Evolutionary conservation across 2,329 filamentous ascomycete genomes (phyloP).

Genomic region (Sarocladiaceae sp.): DNA sequence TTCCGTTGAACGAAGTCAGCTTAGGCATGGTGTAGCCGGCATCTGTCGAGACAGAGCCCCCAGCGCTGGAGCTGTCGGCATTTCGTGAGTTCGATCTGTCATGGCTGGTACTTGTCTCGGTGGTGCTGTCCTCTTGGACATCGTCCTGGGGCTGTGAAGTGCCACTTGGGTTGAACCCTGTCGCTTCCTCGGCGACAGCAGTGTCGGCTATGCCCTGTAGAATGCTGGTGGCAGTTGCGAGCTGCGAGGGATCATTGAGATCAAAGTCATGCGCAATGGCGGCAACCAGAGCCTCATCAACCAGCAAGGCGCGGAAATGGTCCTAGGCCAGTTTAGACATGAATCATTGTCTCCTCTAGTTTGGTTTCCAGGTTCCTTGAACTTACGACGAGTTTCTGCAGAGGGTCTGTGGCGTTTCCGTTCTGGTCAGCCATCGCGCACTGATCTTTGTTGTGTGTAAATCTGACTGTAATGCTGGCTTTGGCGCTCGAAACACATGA

Average conservation of each 20-base stretch:
- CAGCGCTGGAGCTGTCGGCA: conserved; percentile 2
- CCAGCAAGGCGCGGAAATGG: conserved; percentile 65
- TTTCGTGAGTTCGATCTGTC: neutral
- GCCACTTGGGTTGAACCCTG: conserved; percentile 73
- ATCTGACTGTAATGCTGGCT: too few relatives aligned
- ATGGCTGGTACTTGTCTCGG: conserved; percentile 17
- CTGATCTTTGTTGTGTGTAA: neutral
- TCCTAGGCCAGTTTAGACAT: conserved; percentile 36
- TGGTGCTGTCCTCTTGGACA: conserved; percentile 9
- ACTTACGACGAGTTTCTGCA: conserved; percentile 1
- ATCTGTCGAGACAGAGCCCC: conserved; percentile 11
- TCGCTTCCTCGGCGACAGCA: conserved; percentile 62
- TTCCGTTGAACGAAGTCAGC: conserved; percentile 28
- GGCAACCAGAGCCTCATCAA: conserved; percentile 72
- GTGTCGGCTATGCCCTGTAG: conserved; percentile 60
- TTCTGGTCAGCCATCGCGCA: conserved; percentile 3
- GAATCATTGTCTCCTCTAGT: neutral
- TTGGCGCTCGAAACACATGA: too few relatives aligned
- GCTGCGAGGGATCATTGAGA: conserved; percentile 44
- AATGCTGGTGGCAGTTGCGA: conserved; percentile 47
- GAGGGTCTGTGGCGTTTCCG: neutral
- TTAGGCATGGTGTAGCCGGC: conserved; percentile 18
- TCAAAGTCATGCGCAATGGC: conserved; percentile 72
- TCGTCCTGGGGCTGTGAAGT: conserved; percentile 41
- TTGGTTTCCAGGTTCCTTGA: neutral